Evolutionary conservation across 1,284 basidiomycete genomes (phyloP), one percentile per base, ranked within the genome.

Genomic region (Ustilago vetiveriae): DNA sequence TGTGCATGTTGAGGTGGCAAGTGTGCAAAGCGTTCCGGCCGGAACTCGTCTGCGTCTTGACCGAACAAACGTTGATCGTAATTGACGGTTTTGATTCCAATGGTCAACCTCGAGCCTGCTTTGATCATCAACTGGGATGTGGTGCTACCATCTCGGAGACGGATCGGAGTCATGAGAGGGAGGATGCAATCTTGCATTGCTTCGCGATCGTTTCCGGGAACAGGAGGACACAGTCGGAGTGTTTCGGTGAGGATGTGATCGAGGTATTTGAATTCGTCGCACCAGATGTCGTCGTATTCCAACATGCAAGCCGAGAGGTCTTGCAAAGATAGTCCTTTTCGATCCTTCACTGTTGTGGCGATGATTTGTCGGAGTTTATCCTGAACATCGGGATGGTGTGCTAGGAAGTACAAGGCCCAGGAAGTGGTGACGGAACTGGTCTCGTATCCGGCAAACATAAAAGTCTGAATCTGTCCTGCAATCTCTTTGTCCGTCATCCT

Each of bases 381-480:
- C 82, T 93, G 92, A 9, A 88, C 81, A 2, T 83, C 82, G 0
- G 87, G 87, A 75, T 90, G 82, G 60, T 85, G 84, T 0, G 91
- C 88, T 35, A 93, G 86, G 13, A 90, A 85, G 56, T 87, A 83
- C 22, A 93, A 82, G 2, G 88, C 88, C 91, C 91, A 93, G 0
- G 90, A 89, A 43, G 92, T 83, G 10, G 88, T 86, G 24, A 92
- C 86, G 2, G 90, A 90, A 11, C 89, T 90, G 0, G 92, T 92
- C 75, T 93, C 91, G 23, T 90, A 90, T 11, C 91, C 91, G 14
- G 90, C 91, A n/a, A 87, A 85, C 42, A 92, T 85, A 79, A 92
- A 90, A 0, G 89, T 92, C 8, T 88, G 88, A 63, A 92, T 90
- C 80, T 92, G 90, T 56, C 87, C 89, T 23, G 89, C 83, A 3